These are phyloP conservation scores for Ganoderma resinaceum DNA, from an alignment of 1,284 basidiomycete genomes.

Conservation along the genomic window DNA sequence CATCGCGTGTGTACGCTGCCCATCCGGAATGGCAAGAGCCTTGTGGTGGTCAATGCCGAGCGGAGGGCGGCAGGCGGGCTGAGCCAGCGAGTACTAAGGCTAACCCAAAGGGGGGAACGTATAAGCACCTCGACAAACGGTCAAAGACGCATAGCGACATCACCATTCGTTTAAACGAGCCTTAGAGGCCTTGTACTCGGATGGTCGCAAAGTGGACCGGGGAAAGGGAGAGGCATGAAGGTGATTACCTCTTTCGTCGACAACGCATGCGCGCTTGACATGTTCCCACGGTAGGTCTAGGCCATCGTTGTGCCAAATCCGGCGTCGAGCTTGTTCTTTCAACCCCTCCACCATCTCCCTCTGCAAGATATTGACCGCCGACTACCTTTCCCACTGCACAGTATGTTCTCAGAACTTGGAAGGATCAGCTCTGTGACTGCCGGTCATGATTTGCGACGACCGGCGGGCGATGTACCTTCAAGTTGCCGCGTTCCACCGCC, in stretches of 20 bases:
- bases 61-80: neutral
- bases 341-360: neutral
- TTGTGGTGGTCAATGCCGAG: conserved; percentile 25
- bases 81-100: conserved; percentile 19
- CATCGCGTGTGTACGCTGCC: neutral
- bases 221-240: conserved; percentile 14
- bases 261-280: conserved; percentile 3
- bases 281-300: conserved; percentile 14
- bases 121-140: conserved; percentile 12
- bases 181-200: conserved; percentile 22
- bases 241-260: conserved; percentile 16
- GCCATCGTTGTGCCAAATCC: conserved; percentile 23
- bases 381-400: conserved; percentile 18
- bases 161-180: conserved; percentile 1
- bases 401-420: conserved; percentile 2
- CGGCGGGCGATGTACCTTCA: neutral
- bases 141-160: conserved; percentile 6
- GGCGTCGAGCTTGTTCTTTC: conserved; percentile 10
- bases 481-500: no score
- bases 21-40: conserved; percentile 1
- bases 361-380: conserved; percentile 9
- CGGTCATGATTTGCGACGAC: neutral
- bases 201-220: neutral
- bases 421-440: neutral
- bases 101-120: conserved; percentile 14